Evolutionary conservation across 1,284 basidiomycete genomes (phyloP).

Genomic region (Pyrrhoderma lamaoense): DNA sequence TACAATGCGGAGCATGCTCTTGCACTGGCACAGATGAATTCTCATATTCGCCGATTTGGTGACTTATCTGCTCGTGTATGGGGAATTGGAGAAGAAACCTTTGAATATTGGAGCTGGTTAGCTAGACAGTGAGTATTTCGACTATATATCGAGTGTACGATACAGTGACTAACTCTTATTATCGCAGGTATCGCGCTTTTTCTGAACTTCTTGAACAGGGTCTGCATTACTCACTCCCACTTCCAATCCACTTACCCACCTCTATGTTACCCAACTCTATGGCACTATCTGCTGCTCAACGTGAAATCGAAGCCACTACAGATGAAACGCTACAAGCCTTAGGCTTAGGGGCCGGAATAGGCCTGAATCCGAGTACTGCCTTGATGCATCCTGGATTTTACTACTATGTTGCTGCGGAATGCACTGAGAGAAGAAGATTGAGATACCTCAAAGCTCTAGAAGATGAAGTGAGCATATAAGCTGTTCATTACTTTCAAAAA

Average conservation of each 20-base stretch:
- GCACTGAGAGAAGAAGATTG: slow-evolving; percentile 67
- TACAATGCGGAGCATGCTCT: slow-evolving; percentile 81
- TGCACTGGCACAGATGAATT: slow-evolving; percentile 73
- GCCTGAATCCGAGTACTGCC: slow-evolving; percentile 60
- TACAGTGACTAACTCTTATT: background rate
- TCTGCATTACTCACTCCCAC: slow-evolving; percentile 55
- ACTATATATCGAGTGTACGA: background rate
- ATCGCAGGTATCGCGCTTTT: slow-evolving; percentile 69
- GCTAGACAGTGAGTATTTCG: slow-evolving; percentile 68
- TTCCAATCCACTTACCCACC: slow-evolving; percentile 50
- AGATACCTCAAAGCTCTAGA: slow-evolving; percentile 57
- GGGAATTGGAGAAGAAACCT: slow-evolving; percentile 96
- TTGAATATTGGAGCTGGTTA: slow-evolving; percentile 97
- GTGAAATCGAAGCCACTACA: background rate
- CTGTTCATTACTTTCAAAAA: too few species aligned
- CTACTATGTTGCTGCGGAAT: slow-evolving; percentile 81
- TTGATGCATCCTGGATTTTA: slow-evolving; percentile 88
- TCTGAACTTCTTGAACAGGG: slow-evolving; percentile 85
- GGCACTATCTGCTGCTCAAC: slow-evolving; percentile 10
- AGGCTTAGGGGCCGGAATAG: slow-evolving; percentile 27
- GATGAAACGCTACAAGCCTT: slow-evolving; percentile 45
- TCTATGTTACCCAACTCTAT: slow-evolving; percentile 23
- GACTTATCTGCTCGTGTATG: slow-evolving; percentile 81
- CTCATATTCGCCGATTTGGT: slow-evolving; percentile 78
- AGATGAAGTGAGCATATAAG: slow-evolving; percentile 45